Base-by-base conservation (phyloP, 192 early-diverging fungal genomes). In the Mortierella alpina region DNA sequence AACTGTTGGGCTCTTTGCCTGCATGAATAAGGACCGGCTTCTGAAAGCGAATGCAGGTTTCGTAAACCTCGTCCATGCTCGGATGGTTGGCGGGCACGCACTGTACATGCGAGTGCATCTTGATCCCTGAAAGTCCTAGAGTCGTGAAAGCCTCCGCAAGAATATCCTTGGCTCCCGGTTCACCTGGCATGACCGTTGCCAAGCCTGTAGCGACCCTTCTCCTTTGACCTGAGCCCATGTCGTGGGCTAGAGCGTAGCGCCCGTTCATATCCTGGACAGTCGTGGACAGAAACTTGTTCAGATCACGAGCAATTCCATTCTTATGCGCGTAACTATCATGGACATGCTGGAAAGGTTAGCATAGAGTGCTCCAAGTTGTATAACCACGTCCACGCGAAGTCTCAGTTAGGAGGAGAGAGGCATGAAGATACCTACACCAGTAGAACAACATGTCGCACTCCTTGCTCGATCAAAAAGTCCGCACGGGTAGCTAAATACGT, bases 41-140 rank as follows among this genome's bases (percentile, higher is more conserved):
- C 20, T 82, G 53, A 57, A 69, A 77, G 3, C 50, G 63, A 8
- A 79, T 51, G 46, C 78, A 83, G 22, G 74, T 73, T 22, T 59
- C 70, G 13, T 84, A 84, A 6, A 84, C 70, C 14, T 72, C 70
- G 23, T 82, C 81, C 83, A 84, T 84, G 20, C 47, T 66, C 1
- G 83, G 79, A 42, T 84, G 64, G 22, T 84, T 84, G 6, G 81
- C 77, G 0, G 72, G 56, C 8, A 82, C 63, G 46, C 63, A 71
- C 39, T 84, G 83, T 11, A 84, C 83, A 60, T 84, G 83, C 13
- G 83, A 82, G 39, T 84, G 83, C 83, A 84, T 73, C 48, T 84
- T 84, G 42, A 84, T 78, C 6, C 83, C 83, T 5, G 73, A 53
- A 17, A 84, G 45, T 10, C 68, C 63, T 5, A 70, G 46, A 4